phyloP scores from a whole-genome alignment of 306 rosid genomes.

The Pueraria montana region DNA sequence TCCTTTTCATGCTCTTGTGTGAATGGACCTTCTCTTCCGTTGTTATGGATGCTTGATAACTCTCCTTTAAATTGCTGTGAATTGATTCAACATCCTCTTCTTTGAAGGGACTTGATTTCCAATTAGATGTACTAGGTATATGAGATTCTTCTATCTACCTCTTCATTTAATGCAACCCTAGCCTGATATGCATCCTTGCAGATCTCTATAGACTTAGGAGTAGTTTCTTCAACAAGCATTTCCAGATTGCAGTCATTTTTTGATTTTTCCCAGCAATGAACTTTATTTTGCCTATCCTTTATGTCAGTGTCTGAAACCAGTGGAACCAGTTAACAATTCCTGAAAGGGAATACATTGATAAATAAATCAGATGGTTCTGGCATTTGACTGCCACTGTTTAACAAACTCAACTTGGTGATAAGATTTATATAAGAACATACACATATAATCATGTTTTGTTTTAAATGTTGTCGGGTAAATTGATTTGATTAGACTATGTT shows the following conservation, averaged over 20 bases:
- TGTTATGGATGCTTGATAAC: slow-evolving; percentile 43
- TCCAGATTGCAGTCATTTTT: slow-evolving; percentile 50
- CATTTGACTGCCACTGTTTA: too few species aligned
- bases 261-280: slow-evolving; percentile 47
- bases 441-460: too few species aligned
- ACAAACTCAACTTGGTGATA: too few species aligned
- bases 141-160: slow-evolving; percentile 53
- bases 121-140: slow-evolving; percentile 55
- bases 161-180: slow-evolving; percentile 55
- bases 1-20: slow-evolving; percentile 63
- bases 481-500: too few species aligned
- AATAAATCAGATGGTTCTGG: too few species aligned
- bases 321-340: too few species aligned
- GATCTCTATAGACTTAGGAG: slow-evolving; percentile 48
- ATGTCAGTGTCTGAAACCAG: slow-evolving; percentile 40
- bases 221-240: slow-evolving; percentile 58
- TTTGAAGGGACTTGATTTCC: slow-evolving; percentile 44
- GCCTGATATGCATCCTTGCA: slow-evolving; percentile 48
- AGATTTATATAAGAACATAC: too few species aligned
- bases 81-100: slow-evolving; percentile 51
- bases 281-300: slow-evolving; percentile 54
- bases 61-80: slow-evolving; percentile 44
- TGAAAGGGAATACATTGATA: too few species aligned
- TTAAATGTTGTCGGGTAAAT: too few species aligned
- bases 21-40: slow-evolving; percentile 56